These are phyloP conservation scores for Calonectria pauciramosa DNA, from an alignment of 2,329 filamentous ascomycete genomes.

Conservation along the genomic window DNA sequence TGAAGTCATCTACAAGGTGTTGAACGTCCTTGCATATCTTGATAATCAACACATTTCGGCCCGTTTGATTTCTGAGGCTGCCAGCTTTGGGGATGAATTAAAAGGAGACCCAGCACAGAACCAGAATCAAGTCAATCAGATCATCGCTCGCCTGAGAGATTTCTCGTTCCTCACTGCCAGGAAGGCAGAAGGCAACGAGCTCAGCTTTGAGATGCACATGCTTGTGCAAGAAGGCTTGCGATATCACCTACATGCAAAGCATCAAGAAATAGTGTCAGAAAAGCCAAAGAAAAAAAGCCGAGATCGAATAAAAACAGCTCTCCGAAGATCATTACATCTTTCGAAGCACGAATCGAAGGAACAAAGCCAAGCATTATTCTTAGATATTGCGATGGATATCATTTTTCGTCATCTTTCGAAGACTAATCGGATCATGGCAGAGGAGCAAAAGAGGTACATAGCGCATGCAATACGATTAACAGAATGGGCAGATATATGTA, in stretches of 20 bases:
- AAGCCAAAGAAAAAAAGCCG: background rate
- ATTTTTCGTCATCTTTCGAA: conserved; percentile 40
- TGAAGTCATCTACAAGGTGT: conserved; percentile 44
- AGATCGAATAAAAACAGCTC: background rate
- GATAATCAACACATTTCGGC: conserved; percentile 50
- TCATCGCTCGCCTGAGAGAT: conserved; percentile 47
- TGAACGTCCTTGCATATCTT: conserved; percentile 49
- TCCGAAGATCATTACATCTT: background rate
- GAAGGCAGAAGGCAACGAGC: background rate
- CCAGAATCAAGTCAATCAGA: conserved; percentile 26
- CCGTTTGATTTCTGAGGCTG: conserved; percentile 42
- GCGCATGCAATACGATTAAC: conserved; percentile 44
- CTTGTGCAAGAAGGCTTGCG: conserved; percentile 47
- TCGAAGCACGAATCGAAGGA: rapidly evolving
- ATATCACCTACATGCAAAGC: conserved; percentile 28
- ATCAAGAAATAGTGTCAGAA: background rate
- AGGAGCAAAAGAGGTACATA: conserved; percentile 44
- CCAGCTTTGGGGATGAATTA: background rate
- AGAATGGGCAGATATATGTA: conserved; percentile 41
- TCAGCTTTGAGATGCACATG: conserved; percentile 49
- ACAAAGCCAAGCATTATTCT: conserved; percentile 36
- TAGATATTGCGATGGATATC: conserved; percentile 37
- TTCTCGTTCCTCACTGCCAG: conserved; percentile 50
- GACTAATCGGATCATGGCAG: conserved; percentile 33
- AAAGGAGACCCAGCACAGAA: background rate